Evolutionary conservation across 208 protist genomes (phyloP).

Genomic region (Naegleria lovaniensis): DNA sequence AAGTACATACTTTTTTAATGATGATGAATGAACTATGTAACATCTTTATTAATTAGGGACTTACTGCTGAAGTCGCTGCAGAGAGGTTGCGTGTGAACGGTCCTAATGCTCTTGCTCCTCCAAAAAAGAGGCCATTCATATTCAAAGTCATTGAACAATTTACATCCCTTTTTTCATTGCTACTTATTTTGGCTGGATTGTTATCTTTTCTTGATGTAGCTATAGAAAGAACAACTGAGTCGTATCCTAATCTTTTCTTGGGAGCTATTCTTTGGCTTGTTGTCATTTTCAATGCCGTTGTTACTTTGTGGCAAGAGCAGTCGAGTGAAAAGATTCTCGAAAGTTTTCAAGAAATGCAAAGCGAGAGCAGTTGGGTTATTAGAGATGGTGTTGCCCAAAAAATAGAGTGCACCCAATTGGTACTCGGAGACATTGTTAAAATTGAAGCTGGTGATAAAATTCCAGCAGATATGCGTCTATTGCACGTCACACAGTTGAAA

Average conservation of each 20-base stretch:
- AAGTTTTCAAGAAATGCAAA: slow-evolving; percentile 41
- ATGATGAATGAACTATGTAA: too few relatives aligned
- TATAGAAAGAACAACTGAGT: slow-evolving; percentile 13
- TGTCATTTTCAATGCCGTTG: slow-evolving; percentile 57
- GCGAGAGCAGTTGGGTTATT: not conserved
- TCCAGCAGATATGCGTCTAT: slow-evolving; percentile 62
- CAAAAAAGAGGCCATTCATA: slow-evolving; percentile 48
- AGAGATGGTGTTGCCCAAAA: slow-evolving; percentile 31
- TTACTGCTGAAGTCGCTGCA: slow-evolving; percentile 29
- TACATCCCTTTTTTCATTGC: slow-evolving; percentile 49
- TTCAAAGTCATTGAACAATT: slow-evolving; percentile 57
- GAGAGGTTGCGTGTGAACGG: slow-evolving; percentile 45
- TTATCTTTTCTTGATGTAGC: slow-evolving; percentile 52
- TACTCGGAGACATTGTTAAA: slow-evolving; percentile 66
- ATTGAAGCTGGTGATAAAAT: slow-evolving; percentile 61
- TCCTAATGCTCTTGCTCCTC: slow-evolving; percentile 54
- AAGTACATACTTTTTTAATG: not conserved
- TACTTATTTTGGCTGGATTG: slow-evolving; percentile 45
- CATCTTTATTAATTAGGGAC: too few relatives aligned
- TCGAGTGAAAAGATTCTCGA: slow-evolving; percentile 50
- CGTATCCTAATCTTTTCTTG: slow-evolving; percentile 31
- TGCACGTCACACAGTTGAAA: slow-evolving; percentile 49
- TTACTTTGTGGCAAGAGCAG: slow-evolving; percentile 60
- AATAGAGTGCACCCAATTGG: slow-evolving; percentile 40
- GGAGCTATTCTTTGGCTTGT: slow-evolving; percentile 53